Evolutionary conservation across 331 rosid species (phyloP), one percentile per base, ranked within the genome.

Genomic region (Dryas integrifolia): DNA sequence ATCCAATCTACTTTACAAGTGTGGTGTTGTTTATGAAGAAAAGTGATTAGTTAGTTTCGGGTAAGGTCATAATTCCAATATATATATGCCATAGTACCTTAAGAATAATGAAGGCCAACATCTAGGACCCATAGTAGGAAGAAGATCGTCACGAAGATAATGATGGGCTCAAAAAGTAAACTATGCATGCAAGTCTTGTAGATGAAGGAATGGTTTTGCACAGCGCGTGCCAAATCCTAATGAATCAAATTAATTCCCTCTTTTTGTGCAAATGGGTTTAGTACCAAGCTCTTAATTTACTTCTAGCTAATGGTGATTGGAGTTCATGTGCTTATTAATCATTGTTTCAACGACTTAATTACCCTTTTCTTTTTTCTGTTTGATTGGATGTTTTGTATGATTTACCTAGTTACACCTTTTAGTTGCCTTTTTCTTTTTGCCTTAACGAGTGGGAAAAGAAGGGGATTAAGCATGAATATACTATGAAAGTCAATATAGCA

Each of bases 301-400:
- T 62, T 65, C 61, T 35, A 12, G 39, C 13, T 18, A 30, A 12
- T 55, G 43, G 77, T 71, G 49, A 14, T 70, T 56, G 56, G 67
- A 30, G 71, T 56, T 72, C 89, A 85, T 79, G 85, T 83, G 87
- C 74, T 72, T 30, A 16, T 78, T 26, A 67, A 85, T 88, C 82
- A 85, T 83, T 72, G 9, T 67, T 73, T 63, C 58, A 43, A 72
- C 68, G 72, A 82, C 65, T 45, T 55, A 45, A 41, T 45, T 12
- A 18, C 62, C 41, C 16, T 60, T 70, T 58, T 2, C 14, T 24
- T 57, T 9, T 40, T 44, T 15, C 43, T 39, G 0, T 26, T 24
- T 12, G 56, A 6, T 56, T 57, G 56, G 61, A 14, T 4, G 8
- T 13, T 7, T 35, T 44, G 11, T 30, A 41, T 15, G 65, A 8